phyloP scores from a whole-genome alignment of 805 yeast genomes.

The Spathaspora girioi region DNA sequence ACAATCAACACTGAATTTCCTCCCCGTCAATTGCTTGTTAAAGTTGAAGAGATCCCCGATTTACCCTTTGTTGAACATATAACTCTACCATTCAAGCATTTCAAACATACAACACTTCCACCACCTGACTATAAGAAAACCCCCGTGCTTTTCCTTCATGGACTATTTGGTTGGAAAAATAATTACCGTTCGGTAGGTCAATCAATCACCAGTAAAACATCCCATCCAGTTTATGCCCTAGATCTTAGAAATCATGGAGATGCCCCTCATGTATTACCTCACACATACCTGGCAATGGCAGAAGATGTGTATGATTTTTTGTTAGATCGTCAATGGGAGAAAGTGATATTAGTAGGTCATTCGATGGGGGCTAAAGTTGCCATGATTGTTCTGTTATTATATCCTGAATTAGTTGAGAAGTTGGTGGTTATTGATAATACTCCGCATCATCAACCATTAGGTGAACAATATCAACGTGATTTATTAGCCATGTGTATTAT shows the following conservation, averaged over 20 bases:
- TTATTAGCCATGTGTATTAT: conserved; percentile 39
- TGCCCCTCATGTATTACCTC: conserved; percentile 42
- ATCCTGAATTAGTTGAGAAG: conserved; percentile 37
- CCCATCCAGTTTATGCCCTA: conserved; percentile 35
- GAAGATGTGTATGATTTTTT: conserved; percentile 36
- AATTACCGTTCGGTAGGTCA: conserved; percentile 41
- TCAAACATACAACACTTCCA: conserved; percentile 3
- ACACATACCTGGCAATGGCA: conserved; percentile 41
- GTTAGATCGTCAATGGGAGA: conserved; percentile 14
- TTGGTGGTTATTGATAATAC: conserved; percentile 49
- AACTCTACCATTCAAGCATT: conserved; percentile 9
- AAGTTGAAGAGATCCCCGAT: conserved; percentile 1
- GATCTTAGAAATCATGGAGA: conserved; percentile 59
- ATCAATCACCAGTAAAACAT: conserved; percentile 24
- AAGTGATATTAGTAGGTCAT: conserved; percentile 41
- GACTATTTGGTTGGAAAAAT: conserved; percentile 48
- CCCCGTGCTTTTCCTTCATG: conserved; percentile 50
- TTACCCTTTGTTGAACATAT: conserved; percentile 4
- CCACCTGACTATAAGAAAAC: conserved; percentile 7
- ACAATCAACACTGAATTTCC: not conserved
- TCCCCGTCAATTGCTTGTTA: not conserved
- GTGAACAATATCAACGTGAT: conserved; percentile 28
- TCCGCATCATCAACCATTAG: conserved; percentile 37
- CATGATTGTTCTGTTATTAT: conserved; percentile 39
- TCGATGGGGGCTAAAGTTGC: conserved; percentile 63